phyloP scores from a whole-genome alignment of 2,329 filamentous ascomycete species.

The Cadophora malorum region DNA sequence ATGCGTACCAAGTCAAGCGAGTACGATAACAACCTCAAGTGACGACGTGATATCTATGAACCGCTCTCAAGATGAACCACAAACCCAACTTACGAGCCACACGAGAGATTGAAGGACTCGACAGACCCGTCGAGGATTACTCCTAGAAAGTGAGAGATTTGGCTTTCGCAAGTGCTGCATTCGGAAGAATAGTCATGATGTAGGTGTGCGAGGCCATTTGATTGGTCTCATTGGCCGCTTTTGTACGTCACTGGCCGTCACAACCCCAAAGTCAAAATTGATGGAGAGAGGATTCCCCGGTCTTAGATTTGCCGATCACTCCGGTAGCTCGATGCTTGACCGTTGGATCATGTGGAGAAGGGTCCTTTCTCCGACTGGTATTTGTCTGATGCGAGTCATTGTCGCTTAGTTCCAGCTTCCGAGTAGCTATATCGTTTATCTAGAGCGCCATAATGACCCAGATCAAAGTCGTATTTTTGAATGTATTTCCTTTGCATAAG shows the following conservation, averaged over 20 bases:
- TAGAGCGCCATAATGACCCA: not conserved
- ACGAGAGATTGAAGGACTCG: not conserved
- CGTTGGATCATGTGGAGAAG: not conserved
- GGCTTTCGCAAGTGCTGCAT: not conserved
- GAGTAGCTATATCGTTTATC: not conserved
- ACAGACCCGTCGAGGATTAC: not conserved
- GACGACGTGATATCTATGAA: not conserved
- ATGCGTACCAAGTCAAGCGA: not conserved
- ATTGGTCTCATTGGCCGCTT: conserved; percentile 7
- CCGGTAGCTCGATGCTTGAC: conserved; percentile 2
- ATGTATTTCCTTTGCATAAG: not conserved
- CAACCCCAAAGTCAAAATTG: not conserved
- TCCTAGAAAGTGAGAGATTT: not conserved
- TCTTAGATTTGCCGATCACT: conserved; percentile 2
- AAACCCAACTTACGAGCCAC: not conserved
- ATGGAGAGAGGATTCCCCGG: conserved; percentile 2
- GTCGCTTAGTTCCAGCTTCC: not conserved
- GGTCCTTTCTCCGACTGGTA: not conserved
- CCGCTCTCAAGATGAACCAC: not conserved
- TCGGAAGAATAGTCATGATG: not conserved
- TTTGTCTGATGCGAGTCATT: not conserved
- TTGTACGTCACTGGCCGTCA: not conserved
- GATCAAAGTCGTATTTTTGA: not conserved
- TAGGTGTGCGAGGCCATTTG: not conserved
- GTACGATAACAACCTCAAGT: not conserved